Evolutionary conservation across 345 rosid species (phyloP).

Genomic region (Ailanthus altissimus): DNA sequence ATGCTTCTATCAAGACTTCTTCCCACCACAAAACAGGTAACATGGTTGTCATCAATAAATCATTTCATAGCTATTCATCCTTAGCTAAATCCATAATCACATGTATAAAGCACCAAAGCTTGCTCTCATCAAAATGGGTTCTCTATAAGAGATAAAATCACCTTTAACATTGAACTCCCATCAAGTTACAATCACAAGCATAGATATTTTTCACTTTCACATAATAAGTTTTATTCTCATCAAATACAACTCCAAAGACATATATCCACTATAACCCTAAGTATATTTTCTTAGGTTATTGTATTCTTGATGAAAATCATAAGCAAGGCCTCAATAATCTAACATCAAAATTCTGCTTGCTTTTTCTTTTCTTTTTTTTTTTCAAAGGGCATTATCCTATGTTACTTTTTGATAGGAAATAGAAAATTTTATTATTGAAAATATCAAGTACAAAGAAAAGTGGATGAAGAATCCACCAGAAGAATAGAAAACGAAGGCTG

Average conservation of each 20-base stretch:
- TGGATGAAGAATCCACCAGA: too few relatives aligned
- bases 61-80: neutral
- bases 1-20: neutral
- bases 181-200: neutral
- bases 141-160: neutral
- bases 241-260: conserved; percentile 2
- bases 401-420: too few relatives aligned
- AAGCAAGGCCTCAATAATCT: neutral
- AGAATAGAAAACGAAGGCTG: too few relatives aligned
- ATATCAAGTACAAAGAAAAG: too few relatives aligned
- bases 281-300: too few relatives aligned
- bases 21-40: neutral
- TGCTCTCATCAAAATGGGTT: neutral
- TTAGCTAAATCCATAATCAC: neutral
- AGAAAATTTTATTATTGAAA: too few relatives aligned
- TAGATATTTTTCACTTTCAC: too few relatives aligned
- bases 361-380: too few relatives aligned
- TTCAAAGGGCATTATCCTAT: too few relatives aligned
- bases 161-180: neutral
- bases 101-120: neutral
- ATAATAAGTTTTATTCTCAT: too few relatives aligned
- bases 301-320: conserved; percentile 1
- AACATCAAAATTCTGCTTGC: neutral
- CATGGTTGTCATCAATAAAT: neutral
- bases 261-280: neutral